phyloP scores from a whole-genome alignment of 257 asterid species.

The Solanum pimpinellifolium region DNA sequence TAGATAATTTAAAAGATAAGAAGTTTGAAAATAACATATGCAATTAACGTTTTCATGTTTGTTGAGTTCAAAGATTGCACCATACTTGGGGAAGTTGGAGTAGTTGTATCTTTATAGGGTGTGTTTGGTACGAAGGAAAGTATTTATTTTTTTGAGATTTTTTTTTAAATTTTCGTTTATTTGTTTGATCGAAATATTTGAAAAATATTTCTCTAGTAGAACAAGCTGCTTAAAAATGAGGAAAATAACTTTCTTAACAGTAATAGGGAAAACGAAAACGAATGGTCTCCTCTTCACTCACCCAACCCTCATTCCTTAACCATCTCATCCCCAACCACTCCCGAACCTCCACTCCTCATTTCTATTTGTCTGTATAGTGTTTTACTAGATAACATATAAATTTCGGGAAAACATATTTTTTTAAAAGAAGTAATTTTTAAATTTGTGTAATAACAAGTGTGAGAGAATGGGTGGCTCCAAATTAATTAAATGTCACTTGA shows the following conservation, averaged over 20 bases:
- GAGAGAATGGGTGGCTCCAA: neutral
- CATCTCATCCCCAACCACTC: neutral
- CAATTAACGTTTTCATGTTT: neutral
- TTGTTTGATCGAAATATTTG: no score
- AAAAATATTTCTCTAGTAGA: neutral
- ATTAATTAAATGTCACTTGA: neutral
- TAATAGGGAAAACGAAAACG: rapidly evolving
- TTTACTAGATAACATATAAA: neutral
- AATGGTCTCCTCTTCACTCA: neutral
- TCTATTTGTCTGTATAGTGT: neutral
- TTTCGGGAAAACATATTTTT: neutral
- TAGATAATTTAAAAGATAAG: neutral
- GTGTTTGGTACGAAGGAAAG: neutral
- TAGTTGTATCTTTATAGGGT: neutral
- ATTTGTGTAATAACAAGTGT: neutral
- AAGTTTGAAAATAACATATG: neutral
- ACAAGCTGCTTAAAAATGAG: neutral
- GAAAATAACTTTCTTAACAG: neutral
- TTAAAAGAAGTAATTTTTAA: no score
- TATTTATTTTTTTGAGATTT: no score
- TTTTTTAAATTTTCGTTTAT: no score
- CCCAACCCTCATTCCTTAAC: neutral
- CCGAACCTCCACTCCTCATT: neutral
- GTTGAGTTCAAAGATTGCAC: neutral
- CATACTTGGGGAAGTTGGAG: neutral